Evolutionary conservation across 805 yeast species (phyloP).

Genomic region (Scheffersomyces stipitis): DNA sequence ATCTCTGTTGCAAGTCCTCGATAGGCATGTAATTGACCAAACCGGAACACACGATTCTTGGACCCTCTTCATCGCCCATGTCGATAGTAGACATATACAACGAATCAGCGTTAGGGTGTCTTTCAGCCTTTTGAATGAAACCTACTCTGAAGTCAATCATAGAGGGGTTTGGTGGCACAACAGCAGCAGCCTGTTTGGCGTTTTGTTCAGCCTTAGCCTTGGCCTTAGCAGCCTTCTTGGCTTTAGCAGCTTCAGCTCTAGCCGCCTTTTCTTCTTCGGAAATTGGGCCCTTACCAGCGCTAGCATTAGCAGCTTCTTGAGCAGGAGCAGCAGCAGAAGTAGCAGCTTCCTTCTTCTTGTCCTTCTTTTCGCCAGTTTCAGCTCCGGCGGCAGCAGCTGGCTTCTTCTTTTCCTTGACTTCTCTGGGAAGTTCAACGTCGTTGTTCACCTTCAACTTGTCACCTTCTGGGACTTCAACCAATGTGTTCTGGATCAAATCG

Average conservation of each 20-base stretch:
- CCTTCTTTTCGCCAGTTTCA: conserved; percentile 33
- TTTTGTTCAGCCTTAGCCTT: conserved; percentile 53
- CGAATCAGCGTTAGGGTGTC: conserved; percentile 98
- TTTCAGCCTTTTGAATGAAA: conserved; percentile 91
- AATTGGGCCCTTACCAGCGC: conserved; percentile 14
- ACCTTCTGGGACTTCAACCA: conserved; percentile 53
- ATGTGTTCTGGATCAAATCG: conserved; percentile 75
- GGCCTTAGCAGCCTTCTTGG: conserved; percentile 62
- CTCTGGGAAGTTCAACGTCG: conserved; percentile 70
- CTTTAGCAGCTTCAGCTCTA: conserved; percentile 59
- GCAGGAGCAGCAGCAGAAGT: conserved; percentile 26
- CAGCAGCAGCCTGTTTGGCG: conserved; percentile 49
- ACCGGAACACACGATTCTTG: conserved; percentile 98
- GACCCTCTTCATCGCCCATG: conserved; percentile 94
- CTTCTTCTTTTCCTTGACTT: conserved; percentile 63
- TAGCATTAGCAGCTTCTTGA: conserved; percentile 14
- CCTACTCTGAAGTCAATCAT: conserved; percentile 94
- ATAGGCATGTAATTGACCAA: conserved; percentile 83
- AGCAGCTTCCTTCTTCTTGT: conserved; percentile 41
- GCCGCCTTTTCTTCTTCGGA: conserved; percentile 45
- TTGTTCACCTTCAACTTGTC: conserved; percentile 57
- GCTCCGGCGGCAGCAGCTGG: conserved; percentile 26
- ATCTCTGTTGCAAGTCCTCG: conserved; percentile 94
- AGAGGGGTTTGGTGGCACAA: conserved; percentile 74
- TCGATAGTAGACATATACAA: conserved; percentile 95